Evolutionary conservation across 2,329 filamentous ascomycete species (phyloP), one percentile per base, ranked within the genome.

Genomic region (Neopestalotiopsis sp.): DNA sequence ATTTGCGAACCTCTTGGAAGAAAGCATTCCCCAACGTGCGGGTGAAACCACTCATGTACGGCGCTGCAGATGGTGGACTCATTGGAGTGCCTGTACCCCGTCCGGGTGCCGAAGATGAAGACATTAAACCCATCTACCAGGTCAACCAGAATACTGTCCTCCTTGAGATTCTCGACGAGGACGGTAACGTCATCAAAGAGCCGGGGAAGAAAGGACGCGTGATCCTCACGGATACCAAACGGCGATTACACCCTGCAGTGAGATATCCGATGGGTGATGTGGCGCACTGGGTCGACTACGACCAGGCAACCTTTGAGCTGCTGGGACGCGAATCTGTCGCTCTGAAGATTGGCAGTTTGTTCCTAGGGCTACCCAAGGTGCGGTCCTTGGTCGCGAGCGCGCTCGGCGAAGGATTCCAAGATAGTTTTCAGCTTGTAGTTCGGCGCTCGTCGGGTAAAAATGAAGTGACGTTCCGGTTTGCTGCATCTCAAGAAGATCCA

Each of bases 261-360:
- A 58, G 56, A 12, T 58, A 58, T 58, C 56, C 56, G n/a, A n/a
- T 58, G 56, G 56, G 56, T 12, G 56, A 58, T n/a, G 56, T n/a
- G 13, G 56, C 13, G 56, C 13, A 58, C 10, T 58, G 56, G 56
- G 56, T 58, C 9, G 56, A 58, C n/a, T 58, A 58, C 56, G 56
- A 58, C 10, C 10, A 9, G 10, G 56, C 13, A 10, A 12, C 20
- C 3, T 58, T 58, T n/a, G 13, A n/a, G 3, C 20, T 58, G 13
- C n/a, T 12, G 13, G 56, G 56, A 58, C 56, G 56, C 28, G 13
- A 58, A 30, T 58, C 56, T 10, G 56, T 58, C 28, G 56, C 13
- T 12, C 14, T 58, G 3, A 58, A 58, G 56, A 12, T 58, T 10
- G 56, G 13, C 10, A 58, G 20, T 14, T 12, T n/a, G 13, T n/a